Conservation (phyloP, 352 stramenopile genomes). For the Globisporangium irregulare region DNA sequence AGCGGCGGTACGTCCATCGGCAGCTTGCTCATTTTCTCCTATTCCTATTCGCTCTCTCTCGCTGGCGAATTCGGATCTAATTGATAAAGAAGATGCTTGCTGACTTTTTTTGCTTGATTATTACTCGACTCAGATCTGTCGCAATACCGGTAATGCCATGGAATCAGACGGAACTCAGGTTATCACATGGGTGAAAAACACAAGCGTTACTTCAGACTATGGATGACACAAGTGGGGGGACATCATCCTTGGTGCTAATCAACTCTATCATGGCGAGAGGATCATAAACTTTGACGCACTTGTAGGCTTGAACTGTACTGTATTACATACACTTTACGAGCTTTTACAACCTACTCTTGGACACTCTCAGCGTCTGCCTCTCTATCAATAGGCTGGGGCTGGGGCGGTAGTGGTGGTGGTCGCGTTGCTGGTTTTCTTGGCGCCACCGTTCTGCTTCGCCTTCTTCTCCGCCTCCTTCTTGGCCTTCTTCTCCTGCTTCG, state of each 20-base stretch:
- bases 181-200: no score
- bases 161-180: no score
- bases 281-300: neutral
- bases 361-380: neutral
- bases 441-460: neutral
- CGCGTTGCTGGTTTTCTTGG: neutral
- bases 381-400: constrained; percentile 3
- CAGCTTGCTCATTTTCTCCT: neutral
- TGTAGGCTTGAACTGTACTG: constrained; percentile 1
- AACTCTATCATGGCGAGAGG: no score
- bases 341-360: neutral
- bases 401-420: neutral
- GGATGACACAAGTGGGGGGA: no score
- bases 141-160: no score
- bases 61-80: neutral
- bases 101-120: neutral
- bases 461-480: constrained; percentile 6
- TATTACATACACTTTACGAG: neutral
- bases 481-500: constrained; percentile 3
- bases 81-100: neutral
- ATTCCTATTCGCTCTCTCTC: neutral
- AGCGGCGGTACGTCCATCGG: constrained; percentile 27
- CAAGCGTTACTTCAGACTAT: no score
- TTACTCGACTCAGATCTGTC: no score
- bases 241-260: no score